Base-by-base conservation (phyloP, 75 land plant genomes). In the Cunninghamia lanceolata region DNA sequence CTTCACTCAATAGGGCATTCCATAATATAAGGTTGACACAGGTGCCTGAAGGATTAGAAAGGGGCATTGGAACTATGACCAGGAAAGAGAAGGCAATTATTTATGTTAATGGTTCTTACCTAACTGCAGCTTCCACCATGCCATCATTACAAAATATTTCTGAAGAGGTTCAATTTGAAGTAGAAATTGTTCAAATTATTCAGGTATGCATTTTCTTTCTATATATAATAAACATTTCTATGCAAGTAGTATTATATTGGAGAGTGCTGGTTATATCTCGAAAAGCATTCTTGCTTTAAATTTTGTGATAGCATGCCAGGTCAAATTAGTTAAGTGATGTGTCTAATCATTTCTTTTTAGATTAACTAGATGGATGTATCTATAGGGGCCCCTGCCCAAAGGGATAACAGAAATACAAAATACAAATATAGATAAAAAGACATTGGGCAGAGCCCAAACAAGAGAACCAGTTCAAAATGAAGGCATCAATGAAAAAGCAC, bases 31-130 rank as follows among this genome's bases (percentile, higher is more conserved):
- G 50, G 63, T 87, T 84, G 52, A 53, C 46, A 70, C 91, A 97
- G 99, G 91, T 97, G 36, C 98, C 99, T 79, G 94, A 91, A 76
- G 99, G 98, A 54, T 93, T 98, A 84, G 99, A 98, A 86, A 93
- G 91, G 92, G 99, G 95, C 42, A 93, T 97, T 45, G 97, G 99
- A 70, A 94, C 99, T 47, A 96, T 98, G 99, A 85, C 98, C 53
- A 88, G 90, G 52, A 84, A 88, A 81, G 99, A 98, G 86, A 98
- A 95, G 85, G 95, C 99, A 79, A 88, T 90, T 25, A 89, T 98
- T 43, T 98, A 88, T 92, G 94, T 96, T 14, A 90, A 89, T 13
- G 85, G 79, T 73, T 56, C 85, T 32, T 91, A 98, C 82, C 80
- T 96, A 56, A 93, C 95, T 77, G 76, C 85, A 28, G 91, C 95